Evolutionary conservation across 208 protist genomes (phyloP).

Genomic region (Acanthamoeba pearcei): DNA sequence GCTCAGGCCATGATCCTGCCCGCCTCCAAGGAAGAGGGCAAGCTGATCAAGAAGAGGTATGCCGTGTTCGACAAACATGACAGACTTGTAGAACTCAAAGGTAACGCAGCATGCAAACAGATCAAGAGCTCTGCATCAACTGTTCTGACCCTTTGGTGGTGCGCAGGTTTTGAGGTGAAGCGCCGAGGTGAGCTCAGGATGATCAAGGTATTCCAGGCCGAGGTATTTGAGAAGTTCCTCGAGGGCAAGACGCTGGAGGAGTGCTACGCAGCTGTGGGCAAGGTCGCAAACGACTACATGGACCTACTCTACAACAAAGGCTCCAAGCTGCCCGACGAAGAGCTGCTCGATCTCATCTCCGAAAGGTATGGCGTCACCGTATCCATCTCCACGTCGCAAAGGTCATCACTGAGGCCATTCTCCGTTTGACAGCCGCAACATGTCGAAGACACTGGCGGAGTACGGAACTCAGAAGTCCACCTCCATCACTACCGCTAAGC

Average conservation of each 20-base stretch:
- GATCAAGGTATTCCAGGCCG: conserved; percentile 99
- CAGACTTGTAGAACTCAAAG: conserved; percentile 99
- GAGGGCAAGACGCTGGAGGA: conserved; percentile 96
- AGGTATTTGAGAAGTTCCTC: conserved; percentile 95
- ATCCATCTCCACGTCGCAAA: neutral
- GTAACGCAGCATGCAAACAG: conserved; percentile 77
- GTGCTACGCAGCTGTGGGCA: conserved; percentile 97
- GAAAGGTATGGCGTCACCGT: conserved; percentile 89
- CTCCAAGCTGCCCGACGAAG: conserved; percentile 93
- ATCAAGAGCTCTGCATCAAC: neutral
- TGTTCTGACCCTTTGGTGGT: neutral
- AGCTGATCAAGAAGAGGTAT: conserved; percentile 98
- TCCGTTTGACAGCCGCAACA: conserved; percentile 89
- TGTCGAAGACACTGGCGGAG: conserved; percentile 96
- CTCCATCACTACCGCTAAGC: conserved; percentile 97
- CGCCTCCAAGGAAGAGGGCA: conserved; percentile 98
- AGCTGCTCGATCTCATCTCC: conserved; percentile 98
- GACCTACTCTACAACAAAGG: conserved; percentile 95
- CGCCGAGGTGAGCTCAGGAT: conserved; percentile 99
- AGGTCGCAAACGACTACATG: conserved; percentile 97
- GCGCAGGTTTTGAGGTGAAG: conserved; percentile 99
- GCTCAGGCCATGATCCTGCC: conserved; percentile 98
- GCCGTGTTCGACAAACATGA: conserved; percentile 99
- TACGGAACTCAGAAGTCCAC: conserved; percentile 99
- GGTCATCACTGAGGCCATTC: neutral